Conservation (phyloP, 208 protist genomes). For the Trypanosoma scelopori region DNA sequence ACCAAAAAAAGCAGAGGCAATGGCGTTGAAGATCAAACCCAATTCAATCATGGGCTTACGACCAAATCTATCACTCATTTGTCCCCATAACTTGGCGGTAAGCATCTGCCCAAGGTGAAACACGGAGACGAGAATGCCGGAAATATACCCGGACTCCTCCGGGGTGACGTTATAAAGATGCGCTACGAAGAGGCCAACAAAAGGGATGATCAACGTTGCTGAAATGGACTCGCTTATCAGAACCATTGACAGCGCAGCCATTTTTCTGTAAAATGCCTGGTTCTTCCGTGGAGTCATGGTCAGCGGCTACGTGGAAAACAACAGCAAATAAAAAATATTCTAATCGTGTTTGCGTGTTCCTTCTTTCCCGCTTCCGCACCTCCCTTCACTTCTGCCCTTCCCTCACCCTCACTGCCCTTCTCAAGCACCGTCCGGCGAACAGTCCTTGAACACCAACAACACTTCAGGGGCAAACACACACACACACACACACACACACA, state of each 20-base stretch:
- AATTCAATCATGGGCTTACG: slow-evolving; percentile 50
- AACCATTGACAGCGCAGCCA: slow-evolving; percentile 35
- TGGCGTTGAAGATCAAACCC: slow-evolving; percentile 31
- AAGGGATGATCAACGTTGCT: slow-evolving; percentile 47
- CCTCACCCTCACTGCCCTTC: neutral
- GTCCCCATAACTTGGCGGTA: slow-evolving; percentile 49
- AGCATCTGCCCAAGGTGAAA: slow-evolving; percentile 54
- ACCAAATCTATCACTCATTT: slow-evolving; percentile 44
- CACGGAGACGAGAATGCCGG: slow-evolving; percentile 46
- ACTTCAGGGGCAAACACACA: neutral
- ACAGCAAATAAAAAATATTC: too few species aligned
- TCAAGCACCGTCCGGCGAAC: neutral
- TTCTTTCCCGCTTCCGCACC: neutral
- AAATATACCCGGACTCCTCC: slow-evolving; percentile 53
- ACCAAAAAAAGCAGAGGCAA: slow-evolving; percentile 71
- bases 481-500: neutral
- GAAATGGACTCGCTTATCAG: slow-evolving; percentile 56
- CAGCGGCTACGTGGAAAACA: too few species aligned
- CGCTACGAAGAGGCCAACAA: slow-evolving; percentile 53
- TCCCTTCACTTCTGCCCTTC: neutral
- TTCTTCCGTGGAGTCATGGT: neutral
- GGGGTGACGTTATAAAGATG: slow-evolving; percentile 34
- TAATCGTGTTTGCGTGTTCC: too few species aligned
- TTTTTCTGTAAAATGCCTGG: slow-evolving; percentile 5
- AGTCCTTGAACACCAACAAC: neutral